A percentile compares a stretch with the other conserved stretches of the same genome.
Evolutionary conservation across 2,329 filamentous ascomycete species (phyloP).

Genomic region (Seiridium cupressi): DNA sequence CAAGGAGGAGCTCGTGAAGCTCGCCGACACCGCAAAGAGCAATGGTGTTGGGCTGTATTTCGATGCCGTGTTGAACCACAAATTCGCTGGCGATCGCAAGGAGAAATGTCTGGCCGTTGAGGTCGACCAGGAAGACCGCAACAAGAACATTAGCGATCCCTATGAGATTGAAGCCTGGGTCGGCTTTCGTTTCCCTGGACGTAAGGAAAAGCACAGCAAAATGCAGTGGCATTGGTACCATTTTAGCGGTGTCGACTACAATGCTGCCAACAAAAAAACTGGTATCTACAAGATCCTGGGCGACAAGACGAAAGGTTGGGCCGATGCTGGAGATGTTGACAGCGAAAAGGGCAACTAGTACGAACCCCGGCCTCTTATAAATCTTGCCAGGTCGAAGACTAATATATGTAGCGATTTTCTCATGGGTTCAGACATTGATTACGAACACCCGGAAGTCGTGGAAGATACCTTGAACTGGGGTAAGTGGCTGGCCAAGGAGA

Average conservation of each 20-base stretch:
- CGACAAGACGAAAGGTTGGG: constrained; percentile 59
- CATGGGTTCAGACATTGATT: constrained; percentile 34
- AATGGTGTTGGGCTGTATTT: constrained; percentile 60
- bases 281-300: constrained; percentile 61
- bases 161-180: constrained; percentile 68
- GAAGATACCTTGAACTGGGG: constrained; percentile 29
- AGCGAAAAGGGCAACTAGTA: constrained; percentile 57
- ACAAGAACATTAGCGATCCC: constrained; percentile 48
- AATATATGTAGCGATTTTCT: constrained; percentile 13
- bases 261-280: constrained; percentile 51
- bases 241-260: constrained; percentile 68
- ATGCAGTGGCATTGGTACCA: constrained; percentile 67
- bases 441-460: constrained; percentile 28
- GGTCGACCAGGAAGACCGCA: constrained; percentile 46
- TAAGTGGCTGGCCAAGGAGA: constrained; percentile 26
- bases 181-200: constrained; percentile 63
- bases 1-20: constrained; percentile 55
- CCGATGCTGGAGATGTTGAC: constrained; percentile 36
- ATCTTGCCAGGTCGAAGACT: background rate
- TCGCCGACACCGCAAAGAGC: constrained; percentile 49
- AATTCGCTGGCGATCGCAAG: constrained; percentile 63
- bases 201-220: constrained; percentile 56
- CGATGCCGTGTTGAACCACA: constrained; percentile 73
- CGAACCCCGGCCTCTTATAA: background rate
- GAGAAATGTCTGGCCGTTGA: constrained; percentile 59